These are phyloP conservation scores for Nevesoporus exiguus DNA, from an alignment of 768 basidiomycete genomes.

Conservation along the genomic window DNA sequence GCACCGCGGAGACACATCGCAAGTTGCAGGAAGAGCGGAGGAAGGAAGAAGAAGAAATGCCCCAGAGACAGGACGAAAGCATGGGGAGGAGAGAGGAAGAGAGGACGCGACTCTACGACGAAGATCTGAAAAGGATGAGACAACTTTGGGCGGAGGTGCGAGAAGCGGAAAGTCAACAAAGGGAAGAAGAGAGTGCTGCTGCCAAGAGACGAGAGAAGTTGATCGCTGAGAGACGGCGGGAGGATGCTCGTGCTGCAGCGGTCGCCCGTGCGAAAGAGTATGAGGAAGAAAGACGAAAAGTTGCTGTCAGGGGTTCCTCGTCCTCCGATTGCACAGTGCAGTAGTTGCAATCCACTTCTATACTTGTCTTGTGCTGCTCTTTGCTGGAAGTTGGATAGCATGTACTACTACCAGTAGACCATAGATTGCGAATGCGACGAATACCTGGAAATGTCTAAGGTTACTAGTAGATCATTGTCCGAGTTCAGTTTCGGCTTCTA, in stretches of 20 bases:
- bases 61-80: too few species aligned
- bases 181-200: background rate
- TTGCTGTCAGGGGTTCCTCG: too few species aligned
- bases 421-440: too few species aligned
- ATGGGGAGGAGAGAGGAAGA: background rate
- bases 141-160: slow-evolving; percentile 2
- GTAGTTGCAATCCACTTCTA: too few species aligned
- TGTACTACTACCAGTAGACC: too few species aligned
- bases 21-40: slow-evolving; percentile 38
- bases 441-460: too few species aligned
- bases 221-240: background rate
- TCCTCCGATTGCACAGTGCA: too few species aligned
- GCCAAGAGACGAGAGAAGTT: background rate
- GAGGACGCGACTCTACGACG: too few species aligned
- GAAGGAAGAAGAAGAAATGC: background rate
- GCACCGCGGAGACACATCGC: slow-evolving; percentile 6
- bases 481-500: too few species aligned
- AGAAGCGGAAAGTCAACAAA: slow-evolving; percentile 23
- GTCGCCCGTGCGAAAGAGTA: background rate
- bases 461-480: too few species aligned
- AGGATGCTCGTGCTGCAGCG: background rate
- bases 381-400: too few species aligned
- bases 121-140: background rate
- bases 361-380: too few species aligned
- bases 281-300: background rate